A percentile compares a stretch with the other conserved stretches of the same genome.
phyloP scores from a whole-genome alignment of 192 early-diverging fungal genomes.

The Coemansia sp. region DNA sequence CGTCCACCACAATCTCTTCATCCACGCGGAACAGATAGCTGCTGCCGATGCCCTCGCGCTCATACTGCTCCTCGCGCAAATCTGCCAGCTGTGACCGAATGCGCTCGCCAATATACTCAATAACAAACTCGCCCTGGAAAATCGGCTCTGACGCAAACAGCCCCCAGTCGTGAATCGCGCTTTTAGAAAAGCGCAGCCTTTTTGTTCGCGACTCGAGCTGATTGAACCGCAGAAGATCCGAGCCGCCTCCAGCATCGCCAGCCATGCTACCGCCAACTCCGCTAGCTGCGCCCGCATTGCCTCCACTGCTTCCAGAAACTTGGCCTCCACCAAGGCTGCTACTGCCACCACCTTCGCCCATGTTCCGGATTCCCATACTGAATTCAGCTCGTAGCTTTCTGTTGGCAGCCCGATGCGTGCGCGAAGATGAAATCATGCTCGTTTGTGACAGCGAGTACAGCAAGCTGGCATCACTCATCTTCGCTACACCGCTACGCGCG shows the following conservation, averaged over 20 bases:
- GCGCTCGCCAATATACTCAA: conserved; percentile 97
- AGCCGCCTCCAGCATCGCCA: conserved; percentile 24
- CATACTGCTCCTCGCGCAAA: conserved; percentile 89
- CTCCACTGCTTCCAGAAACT: conserved; percentile 7
- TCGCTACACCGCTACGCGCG: conserved; percentile 8
- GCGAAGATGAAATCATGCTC: conserved; percentile 57
- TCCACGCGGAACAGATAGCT: conserved; percentile 97
- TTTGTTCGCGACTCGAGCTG: conserved; percentile 92
- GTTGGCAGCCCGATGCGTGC: conserved; percentile 70
- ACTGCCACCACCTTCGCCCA: conserved; percentile 26
- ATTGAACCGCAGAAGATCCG: conserved; percentile 85
- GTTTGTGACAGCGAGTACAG: conserved; percentile 44
- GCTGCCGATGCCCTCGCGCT: conserved; percentile 88
- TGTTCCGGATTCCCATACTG: conserved; percentile 63
- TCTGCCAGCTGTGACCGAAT: conserved; percentile 95
- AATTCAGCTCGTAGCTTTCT: conserved; percentile 56
- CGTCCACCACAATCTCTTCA: conserved; percentile 94
- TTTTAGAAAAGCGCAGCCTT: conserved; percentile 85
- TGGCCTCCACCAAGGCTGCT: conserved; percentile 4
- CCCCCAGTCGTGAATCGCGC: conserved; percentile 98
- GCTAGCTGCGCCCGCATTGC: not conserved
- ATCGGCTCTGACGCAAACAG: conserved; percentile 95
- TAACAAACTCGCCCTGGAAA: conserved; percentile 91
- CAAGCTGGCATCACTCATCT: conserved; percentile 27
- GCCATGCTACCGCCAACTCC: not conserved